phyloP scores from a whole-genome alignment of 164 flowering plant genomes.

The Chimonanthus salicifolius region DNA sequence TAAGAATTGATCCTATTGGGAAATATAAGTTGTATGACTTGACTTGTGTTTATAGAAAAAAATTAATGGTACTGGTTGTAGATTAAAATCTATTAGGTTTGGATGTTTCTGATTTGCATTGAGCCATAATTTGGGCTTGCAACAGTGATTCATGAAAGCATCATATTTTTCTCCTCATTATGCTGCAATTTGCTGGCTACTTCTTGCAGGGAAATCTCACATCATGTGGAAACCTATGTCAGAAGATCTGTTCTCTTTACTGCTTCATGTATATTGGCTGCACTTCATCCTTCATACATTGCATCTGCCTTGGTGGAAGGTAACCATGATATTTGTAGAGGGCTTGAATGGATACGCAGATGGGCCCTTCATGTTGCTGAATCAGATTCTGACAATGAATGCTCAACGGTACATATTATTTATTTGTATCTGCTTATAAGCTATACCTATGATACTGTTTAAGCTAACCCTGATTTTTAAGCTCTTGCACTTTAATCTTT shows the following conservation, averaged over 20 bases:
- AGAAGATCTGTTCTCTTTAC: conserved; percentile 83
- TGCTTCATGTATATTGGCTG: conserved; percentile 66
- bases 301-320: conserved; percentile 74
- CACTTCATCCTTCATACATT: conserved; percentile 86
- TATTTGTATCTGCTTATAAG: no score
- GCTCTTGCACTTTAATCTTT: no score
- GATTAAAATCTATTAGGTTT: no score
- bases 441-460: no score
- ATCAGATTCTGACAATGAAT: conserved; percentile 76
- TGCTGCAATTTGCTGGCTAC: no score
- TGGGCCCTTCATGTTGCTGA: conserved; percentile 80
- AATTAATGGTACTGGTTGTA: no score
- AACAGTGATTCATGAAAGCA: no score
- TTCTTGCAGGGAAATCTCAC: conserved; percentile 58
- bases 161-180: no score
- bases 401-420: conserved; percentile 57
- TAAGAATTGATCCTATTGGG: no score
- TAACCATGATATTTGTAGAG: conserved; percentile 57
- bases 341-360: conserved; percentile 91
- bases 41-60: no score
- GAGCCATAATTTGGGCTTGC: background rate
- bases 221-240: conserved; percentile 82
- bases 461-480: no score
- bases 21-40: no score
- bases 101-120: background rate